These are phyloP conservation scores for Fusarium coffeatum DNA, from an alignment of 2,329 filamentous ascomycete species.

Conservation along the genomic window DNA sequence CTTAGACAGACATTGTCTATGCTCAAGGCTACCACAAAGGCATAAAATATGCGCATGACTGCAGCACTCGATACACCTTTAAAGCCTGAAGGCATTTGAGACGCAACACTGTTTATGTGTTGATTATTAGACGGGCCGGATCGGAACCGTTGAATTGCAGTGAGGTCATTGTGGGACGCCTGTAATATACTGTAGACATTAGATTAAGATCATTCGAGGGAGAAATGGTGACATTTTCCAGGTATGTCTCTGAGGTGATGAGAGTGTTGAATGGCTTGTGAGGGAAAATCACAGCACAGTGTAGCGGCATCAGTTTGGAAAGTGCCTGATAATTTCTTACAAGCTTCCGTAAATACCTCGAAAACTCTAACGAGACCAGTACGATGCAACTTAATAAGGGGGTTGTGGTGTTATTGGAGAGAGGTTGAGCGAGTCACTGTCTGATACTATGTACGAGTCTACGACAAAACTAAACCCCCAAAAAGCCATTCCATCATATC, in stretches of 20 bases:
- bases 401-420: not conserved
- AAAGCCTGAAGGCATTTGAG: not conserved
- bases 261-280: slow-evolving; percentile 9
- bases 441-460: slow-evolving; percentile 15
- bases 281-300: slow-evolving; percentile 7
- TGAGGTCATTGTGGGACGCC: slow-evolving; percentile 39
- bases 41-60: not conserved
- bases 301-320: slow-evolving; percentile 1
- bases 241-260: slow-evolving; percentile 7
- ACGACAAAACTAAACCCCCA: slow-evolving; percentile 20
- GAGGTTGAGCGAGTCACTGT: slow-evolving; percentile 22
- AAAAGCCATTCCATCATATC: slow-evolving; percentile 29
- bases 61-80: not conserved
- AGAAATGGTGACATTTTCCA: slow-evolving; percentile 43
- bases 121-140: slow-evolving; percentile 15
- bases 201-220: slow-evolving; percentile 37
- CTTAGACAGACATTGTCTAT: not conserved
- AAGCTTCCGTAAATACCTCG: slow-evolving; percentile 21
- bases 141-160: slow-evolving; percentile 17
- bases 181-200: slow-evolving; percentile 9
- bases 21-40: not conserved
- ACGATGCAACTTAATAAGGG: not conserved
- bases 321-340: not conserved
- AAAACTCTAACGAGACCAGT: slow-evolving; percentile 12
- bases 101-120: not conserved